Evolutionary conservation across 345 rosid species (phyloP).

Genomic region (Hibiscus mutabilis): DNA sequence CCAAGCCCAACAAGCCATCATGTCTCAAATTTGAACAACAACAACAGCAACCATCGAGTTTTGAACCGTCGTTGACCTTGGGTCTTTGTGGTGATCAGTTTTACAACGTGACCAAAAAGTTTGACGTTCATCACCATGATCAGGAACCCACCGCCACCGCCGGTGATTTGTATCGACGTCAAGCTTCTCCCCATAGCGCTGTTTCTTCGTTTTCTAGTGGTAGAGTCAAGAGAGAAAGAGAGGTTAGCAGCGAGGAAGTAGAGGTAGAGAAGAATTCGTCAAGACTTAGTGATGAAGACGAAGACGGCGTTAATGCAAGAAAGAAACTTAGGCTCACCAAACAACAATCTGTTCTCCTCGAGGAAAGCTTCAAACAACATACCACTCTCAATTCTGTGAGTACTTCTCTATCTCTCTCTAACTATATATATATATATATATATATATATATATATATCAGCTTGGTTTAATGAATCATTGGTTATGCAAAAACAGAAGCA

Average conservation of each 20-base stretch:
- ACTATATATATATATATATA: neutral
- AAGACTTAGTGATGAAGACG: constrained; percentile 43
- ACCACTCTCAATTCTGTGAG: constrained; percentile 93
- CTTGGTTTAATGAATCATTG: neutral
- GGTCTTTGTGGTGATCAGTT: constrained; percentile 38
- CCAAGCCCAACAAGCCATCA: constrained; percentile 4
- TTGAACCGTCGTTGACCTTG: constrained; percentile 50
- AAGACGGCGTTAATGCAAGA: constrained; percentile 57
- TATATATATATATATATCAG: too few species aligned
- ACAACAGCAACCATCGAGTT: neutral
- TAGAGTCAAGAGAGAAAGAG: constrained; percentile 60
- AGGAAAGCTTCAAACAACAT: constrained; percentile 91
- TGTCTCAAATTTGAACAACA: constrained; percentile 10
- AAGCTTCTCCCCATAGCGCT: constrained; percentile 53
- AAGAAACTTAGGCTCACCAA: constrained; percentile 93
- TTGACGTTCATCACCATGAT: constrained; percentile 10
- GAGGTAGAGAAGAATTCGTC: constrained; percentile 42
- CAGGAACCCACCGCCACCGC: constrained; percentile 15
- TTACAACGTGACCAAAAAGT: constrained; percentile 18
- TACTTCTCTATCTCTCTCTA: neutral
- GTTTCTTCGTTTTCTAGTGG: constrained; percentile 48
- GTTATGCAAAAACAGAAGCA: constrained; percentile 52
- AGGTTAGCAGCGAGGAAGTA: constrained; percentile 49
- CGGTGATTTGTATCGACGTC: constrained; percentile 40
- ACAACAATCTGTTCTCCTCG: constrained; percentile 87